These are phyloP conservation scores for Phytophthora fragariaefolia DNA, from an alignment of 352 stramenopile species.

Conservation along the genomic window DNA sequence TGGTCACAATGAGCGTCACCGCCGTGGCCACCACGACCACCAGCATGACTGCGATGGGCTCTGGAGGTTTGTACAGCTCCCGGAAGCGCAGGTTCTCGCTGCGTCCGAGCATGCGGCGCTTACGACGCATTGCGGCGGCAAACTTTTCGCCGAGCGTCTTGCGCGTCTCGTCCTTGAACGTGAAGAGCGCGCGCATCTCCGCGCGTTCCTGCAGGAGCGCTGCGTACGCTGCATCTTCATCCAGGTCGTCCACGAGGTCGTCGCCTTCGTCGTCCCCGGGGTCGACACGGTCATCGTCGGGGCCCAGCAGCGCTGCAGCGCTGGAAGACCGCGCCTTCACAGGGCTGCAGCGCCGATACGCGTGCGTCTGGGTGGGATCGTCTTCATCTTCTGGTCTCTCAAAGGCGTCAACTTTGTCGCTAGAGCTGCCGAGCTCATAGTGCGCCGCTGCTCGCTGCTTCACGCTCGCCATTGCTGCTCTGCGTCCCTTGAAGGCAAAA, in stretches of 20 bases:
- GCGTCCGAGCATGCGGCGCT: conserved; percentile 65
- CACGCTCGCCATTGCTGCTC: background rate
- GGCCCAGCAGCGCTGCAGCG: conserved; percentile 5
- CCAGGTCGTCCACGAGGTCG: conserved; percentile 37
- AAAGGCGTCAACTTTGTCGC: conserved; percentile 5
- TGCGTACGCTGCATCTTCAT: conserved; percentile 44
- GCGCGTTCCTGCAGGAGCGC: conserved; percentile 39
- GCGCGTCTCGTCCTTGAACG: conserved; percentile 51
- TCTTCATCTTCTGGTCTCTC: background rate
- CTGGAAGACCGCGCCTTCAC: conserved; percentile 28
- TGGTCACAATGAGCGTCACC: conserved; percentile 76
- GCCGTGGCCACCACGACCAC: conserved; percentile 58
- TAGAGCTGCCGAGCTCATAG: conserved; percentile 11
- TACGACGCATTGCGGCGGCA: conserved; percentile 58
- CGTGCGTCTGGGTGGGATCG: conserved; percentile 16
- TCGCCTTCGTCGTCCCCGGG: conserved; percentile 37
- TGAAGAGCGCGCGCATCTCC: conserved; percentile 57
- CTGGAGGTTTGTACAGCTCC: conserved; percentile 72
- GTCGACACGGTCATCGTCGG: conserved; percentile 15
- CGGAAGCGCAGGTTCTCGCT: conserved; percentile 83
- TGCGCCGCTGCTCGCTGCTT: conserved; percentile 17
- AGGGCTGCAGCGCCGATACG: conserved; percentile 30
- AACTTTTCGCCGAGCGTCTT: conserved; percentile 47
- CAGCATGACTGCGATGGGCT: conserved; percentile 69
- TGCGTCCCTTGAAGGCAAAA: conserved; percentile 34